phyloP scores from a whole-genome alignment of 148 eudicot species.

The Suaeda aralocaspica region DNA sequence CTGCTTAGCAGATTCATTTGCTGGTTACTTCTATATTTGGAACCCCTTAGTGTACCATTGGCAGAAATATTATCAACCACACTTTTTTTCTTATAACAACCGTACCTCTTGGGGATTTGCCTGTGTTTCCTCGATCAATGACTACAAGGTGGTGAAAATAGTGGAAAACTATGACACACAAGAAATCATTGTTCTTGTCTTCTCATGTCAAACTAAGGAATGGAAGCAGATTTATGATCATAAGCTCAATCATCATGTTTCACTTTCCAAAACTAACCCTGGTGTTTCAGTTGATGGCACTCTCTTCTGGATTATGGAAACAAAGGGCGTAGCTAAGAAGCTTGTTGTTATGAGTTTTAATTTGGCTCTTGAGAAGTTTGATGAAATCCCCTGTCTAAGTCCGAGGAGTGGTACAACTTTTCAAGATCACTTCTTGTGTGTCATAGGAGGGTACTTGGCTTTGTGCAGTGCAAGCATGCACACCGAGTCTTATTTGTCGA shows the following conservation, averaged over 20 bases:
- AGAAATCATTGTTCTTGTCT: slow-evolving; percentile 9
- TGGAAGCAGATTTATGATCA: slow-evolving; percentile 24
- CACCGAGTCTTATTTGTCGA: slow-evolving; percentile 16
- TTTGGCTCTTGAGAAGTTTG: slow-evolving; percentile 25
- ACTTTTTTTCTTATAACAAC: not conserved
- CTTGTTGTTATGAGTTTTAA: slow-evolving; percentile 21
- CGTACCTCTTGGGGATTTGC: slow-evolving; percentile 27
- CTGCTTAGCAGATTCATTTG: slow-evolving; percentile 24
- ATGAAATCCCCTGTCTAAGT: slow-evolving; percentile 4
- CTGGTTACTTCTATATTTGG: slow-evolving; percentile 22
- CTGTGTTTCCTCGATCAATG: slow-evolving; percentile 19
- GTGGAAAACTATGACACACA: slow-evolving; percentile 18
- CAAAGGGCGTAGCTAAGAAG: slow-evolving; percentile 1
- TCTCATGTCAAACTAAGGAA: slow-evolving; percentile 18
- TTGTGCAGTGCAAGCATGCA: slow-evolving; percentile 14
- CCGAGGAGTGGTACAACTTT: slow-evolving; percentile 12
- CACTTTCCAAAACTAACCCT: slow-evolving; percentile 15
- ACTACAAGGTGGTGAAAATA: slow-evolving; percentile 30
- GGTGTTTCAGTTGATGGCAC: slow-evolving; percentile 25
- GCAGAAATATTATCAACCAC: slow-evolving; percentile 10
- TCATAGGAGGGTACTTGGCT: slow-evolving; percentile 24
- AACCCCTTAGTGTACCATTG: slow-evolving; percentile 23
- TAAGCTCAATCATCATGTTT: slow-evolving; percentile 16
- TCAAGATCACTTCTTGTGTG: slow-evolving; percentile 27
- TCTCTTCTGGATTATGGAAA: slow-evolving; percentile 24